Percentiles rank a stretch among this genome's conserved stretches.
phyloP scores from a whole-genome alignment of 169 alveolate species.

The Cytauxzoon felis region DNA sequence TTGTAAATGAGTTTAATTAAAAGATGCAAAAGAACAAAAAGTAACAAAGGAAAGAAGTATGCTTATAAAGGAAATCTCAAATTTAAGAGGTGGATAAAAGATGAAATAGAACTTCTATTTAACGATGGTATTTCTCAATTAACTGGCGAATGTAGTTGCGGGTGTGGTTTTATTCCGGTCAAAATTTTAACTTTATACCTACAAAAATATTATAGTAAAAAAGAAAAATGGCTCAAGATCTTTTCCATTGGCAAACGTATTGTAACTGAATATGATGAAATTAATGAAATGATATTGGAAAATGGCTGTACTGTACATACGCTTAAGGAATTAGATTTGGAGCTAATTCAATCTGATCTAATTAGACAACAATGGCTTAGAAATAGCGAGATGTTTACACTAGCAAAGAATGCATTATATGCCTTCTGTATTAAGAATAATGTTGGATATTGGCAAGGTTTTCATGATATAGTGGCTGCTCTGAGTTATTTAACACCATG shows the following conservation, averaged over 20 bases:
- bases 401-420: constrained; percentile 27
- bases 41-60: too few species aligned
- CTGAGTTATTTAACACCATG: constrained; percentile 35
- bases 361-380: constrained; percentile 54
- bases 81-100: too few species aligned
- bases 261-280: constrained; percentile 21
- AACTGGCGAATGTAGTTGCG: constrained; percentile 35
- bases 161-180: constrained; percentile 23
- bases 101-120: too few species aligned
- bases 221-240: constrained; percentile 16
- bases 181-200: constrained; percentile 20
- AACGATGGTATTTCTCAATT: too few species aligned
- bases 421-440: constrained; percentile 57
- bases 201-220: constrained; percentile 18
- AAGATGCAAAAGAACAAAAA: too few species aligned
- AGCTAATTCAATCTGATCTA: constrained; percentile 35
- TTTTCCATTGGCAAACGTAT: constrained; percentile 5
- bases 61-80: too few species aligned
- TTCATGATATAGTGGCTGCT: constrained; percentile 62
- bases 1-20: too few species aligned
- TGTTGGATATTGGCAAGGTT: constrained; percentile 66
- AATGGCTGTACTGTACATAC: constrained; percentile 24
- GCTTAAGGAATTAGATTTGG: constrained; percentile 32
- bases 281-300: constrained; percentile 2
- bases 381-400: neutral